phyloP scores from a whole-genome alignment of 805 yeast genomes.

The Ogataea ramenticola region DNA sequence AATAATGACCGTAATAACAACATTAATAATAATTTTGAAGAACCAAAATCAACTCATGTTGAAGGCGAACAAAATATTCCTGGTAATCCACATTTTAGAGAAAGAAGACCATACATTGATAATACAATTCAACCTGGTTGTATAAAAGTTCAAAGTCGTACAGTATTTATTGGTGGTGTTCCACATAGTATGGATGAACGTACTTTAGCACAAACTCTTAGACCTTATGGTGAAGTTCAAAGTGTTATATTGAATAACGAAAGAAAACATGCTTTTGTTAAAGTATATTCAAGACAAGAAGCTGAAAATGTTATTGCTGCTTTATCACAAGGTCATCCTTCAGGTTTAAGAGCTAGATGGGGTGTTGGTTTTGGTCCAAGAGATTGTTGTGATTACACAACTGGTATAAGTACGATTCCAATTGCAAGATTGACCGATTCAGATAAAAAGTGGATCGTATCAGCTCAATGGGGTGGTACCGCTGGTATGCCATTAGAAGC shows the following conservation, averaged over 20 bases:
- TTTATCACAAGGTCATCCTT: constrained; percentile 53
- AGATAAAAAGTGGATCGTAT: constrained; percentile 80
- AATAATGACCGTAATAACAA: constrained; percentile 11
- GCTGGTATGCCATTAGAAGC: constrained; percentile 76
- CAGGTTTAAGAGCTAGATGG: constrained; percentile 83
- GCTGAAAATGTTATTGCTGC: constrained; percentile 76
- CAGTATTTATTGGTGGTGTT: constrained; percentile 91
- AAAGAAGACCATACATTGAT: constrained; percentile 67
- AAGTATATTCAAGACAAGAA: constrained; percentile 84
- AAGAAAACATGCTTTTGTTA: constrained; percentile 93
- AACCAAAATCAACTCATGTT: constrained; percentile 27
- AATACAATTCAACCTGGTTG: constrained; percentile 66
- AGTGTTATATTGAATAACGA: constrained; percentile 81
- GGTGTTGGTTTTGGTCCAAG: constrained; percentile 99
- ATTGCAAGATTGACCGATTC: constrained; percentile 87
- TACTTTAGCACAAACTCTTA: constrained; percentile 59
- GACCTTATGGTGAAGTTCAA: constrained; percentile 89
- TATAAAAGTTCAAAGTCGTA: constrained; percentile 79
- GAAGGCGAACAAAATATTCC: constrained; percentile 61
- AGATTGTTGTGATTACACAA: constrained; percentile 93
- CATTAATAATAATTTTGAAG: constrained; percentile 8
- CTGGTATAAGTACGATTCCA: constrained; percentile 85
- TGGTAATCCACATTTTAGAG: constrained; percentile 69
- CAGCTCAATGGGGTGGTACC: constrained; percentile 96
- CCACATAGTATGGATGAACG: constrained; percentile 75